Base-by-base conservation (phyloP, 495 filamentous ascomycete genomes). In the Aspergillus funiculosus region DNA sequence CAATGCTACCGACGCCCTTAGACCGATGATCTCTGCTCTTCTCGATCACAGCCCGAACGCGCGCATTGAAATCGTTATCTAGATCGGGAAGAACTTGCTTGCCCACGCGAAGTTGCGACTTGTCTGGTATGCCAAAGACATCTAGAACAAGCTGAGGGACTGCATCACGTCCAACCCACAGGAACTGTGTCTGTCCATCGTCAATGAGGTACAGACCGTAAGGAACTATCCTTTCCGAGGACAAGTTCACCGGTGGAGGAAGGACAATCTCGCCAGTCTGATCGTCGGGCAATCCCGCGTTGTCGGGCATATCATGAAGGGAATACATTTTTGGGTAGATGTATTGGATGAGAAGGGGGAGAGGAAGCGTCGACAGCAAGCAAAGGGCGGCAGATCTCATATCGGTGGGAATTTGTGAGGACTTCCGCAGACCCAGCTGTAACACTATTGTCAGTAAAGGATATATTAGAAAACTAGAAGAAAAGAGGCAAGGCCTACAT, bases 121-220 rank as follows among this genome's bases (percentile, higher is more conserved):
- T 77, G 61, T 95, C 88, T 17, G 77, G 69, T 26, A 88, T 70
- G 6, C 88, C 91, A 61, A 98, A 97, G 11, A 97, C 94, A 57
- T 98, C 92, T 32, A 72, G 58, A 17, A 96, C 73, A 0, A 98
- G 77, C 63, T 94, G 87, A 2, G 89, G 88, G 5, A 97, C 88
- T 0, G 91, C 86, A 51, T 97, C 89, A 21, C 89, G 79, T 11
- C 92, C 92, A 19, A 98, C 79, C 94, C 94, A 98, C 41, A 98
- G 72, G 76, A 98, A 98, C 60, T 98, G 94, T 11, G 87, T 94
- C 61, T 96, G 90, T 11, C 89, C 89, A 58, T 98, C 92, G 58
- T 97, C 94, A 57, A 98, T 94, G 42, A 98, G 79, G 62, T 98
- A 97, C 1, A 97, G 77, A n/a, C 92, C 92, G 59, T 89, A 95